A percentile compares a stretch with the other conserved stretches of the same genome.
Evolutionary conservation across 768 basidiomycete species (phyloP).

Genomic region (Dacryopinax spathularia): DNA sequence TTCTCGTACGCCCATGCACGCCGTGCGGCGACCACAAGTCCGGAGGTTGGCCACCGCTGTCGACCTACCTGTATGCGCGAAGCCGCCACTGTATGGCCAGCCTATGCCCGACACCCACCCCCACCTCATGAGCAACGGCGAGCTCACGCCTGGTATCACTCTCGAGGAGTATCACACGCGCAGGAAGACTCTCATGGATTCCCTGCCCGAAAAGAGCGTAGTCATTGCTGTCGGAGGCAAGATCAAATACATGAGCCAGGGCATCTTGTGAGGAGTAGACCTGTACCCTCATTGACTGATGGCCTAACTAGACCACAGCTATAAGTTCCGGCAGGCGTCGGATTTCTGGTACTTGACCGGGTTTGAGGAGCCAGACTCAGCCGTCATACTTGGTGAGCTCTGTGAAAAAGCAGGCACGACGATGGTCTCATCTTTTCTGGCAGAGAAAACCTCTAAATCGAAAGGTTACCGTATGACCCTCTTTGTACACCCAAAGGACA

Average conservation of each 20-base stretch:
- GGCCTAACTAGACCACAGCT: constrained; percentile 36
- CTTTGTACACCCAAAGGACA: constrained; percentile 63
- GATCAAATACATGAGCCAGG: constrained; percentile 72
- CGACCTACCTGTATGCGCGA: constrained; percentile 19
- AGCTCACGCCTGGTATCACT: constrained; percentile 73
- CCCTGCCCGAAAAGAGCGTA: constrained; percentile 53
- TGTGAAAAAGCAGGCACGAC: not conserved
- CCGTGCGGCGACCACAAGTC: not conserved
- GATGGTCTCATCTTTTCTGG: constrained; percentile 3
- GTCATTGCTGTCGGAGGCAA: constrained; percentile 68
- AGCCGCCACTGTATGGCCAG: constrained; percentile 70
- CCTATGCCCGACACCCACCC: constrained; percentile 66
- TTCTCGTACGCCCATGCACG: not conserved
- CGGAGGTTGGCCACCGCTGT: not conserved
- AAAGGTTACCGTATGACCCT: constrained; percentile 78
- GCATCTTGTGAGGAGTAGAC: constrained; percentile 32
- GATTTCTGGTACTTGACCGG: constrained; percentile 96
- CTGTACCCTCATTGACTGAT: constrained; percentile 4
- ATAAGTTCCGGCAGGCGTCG: constrained; percentile 85
- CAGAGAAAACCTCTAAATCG: constrained; percentile 56
- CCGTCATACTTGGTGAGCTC: constrained; percentile 58
- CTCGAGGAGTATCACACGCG: constrained; percentile 62
- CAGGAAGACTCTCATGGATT: constrained; percentile 53
- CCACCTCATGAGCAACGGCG: constrained; percentile 53
- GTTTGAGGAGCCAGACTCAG: constrained; percentile 85